Conservation (phyloP, 805 yeast species). For the Maudiozyma bulderi region DNA sequence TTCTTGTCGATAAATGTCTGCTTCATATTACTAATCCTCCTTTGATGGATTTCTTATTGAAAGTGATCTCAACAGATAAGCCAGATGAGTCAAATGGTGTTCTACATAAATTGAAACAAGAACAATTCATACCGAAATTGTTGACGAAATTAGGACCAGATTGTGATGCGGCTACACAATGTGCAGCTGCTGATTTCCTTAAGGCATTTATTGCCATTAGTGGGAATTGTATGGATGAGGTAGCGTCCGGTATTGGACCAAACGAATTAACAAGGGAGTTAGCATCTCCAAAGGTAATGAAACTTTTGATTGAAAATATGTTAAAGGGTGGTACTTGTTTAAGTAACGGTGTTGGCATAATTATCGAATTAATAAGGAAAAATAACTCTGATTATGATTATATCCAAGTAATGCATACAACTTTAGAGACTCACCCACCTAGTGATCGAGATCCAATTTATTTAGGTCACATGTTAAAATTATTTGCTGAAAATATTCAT, state of each 20-base stretch:
- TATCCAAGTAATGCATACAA: slow-evolving; percentile 73
- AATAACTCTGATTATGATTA: slow-evolving; percentile 93
- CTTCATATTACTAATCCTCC: slow-evolving; percentile 88
- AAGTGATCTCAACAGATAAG: slow-evolving; percentile 87
- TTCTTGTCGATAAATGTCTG: slow-evolving; percentile 71
- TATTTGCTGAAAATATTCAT: slow-evolving; percentile 68
- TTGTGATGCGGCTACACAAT: slow-evolving; percentile 62
- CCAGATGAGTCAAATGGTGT: slow-evolving; percentile 84
- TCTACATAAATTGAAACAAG: slow-evolving; percentile 63
- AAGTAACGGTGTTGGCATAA: slow-evolving; percentile 88
- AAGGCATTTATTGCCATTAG: slow-evolving; percentile 91
- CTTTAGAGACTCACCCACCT: slow-evolving; percentile 86
- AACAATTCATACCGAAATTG: slow-evolving; percentile 62
- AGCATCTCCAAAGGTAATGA: slow-evolving; percentile 63
- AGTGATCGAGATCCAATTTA: slow-evolving; percentile 87
- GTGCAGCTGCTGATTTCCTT: slow-evolving; percentile 90
- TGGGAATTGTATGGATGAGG: slow-evolving; percentile 81
- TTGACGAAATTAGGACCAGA: slow-evolving; percentile 63
- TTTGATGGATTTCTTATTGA: slow-evolving; percentile 81
- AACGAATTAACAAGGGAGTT: slow-evolving; percentile 87
- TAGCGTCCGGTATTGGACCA: slow-evolving; percentile 88
- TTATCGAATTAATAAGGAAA: slow-evolving; percentile 88
- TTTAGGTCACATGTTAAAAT: slow-evolving; percentile 71
- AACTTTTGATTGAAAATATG: slow-evolving; percentile 65
- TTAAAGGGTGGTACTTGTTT: slow-evolving; percentile 76